Percentiles rank a stretch among this genome's conserved stretches.
These are phyloP conservation scores for Polyporus tsugae DNA, from an alignment of 1,284 basidiomycete genomes.

Conservation along the genomic window DNA sequence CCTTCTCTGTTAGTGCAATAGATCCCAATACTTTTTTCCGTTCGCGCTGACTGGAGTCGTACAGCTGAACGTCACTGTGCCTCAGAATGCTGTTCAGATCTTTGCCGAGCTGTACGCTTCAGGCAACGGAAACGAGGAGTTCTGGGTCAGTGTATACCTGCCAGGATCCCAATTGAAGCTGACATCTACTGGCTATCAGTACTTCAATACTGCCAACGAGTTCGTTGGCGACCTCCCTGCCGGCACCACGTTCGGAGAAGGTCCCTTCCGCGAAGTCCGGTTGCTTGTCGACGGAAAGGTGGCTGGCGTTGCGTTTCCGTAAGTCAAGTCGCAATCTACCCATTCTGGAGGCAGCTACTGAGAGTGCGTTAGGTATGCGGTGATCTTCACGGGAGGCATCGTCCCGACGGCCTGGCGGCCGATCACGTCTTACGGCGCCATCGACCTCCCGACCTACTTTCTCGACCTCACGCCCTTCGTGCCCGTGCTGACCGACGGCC, in stretches of 20 bases:
- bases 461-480: slow-evolving; percentile 84
- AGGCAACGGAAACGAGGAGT: slow-evolving; percentile 79
- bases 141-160: slow-evolving; percentile 61
- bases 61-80: slow-evolving; percentile 73
- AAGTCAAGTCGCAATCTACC: slow-evolving; percentile 7
- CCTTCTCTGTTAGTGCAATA: slow-evolving; percentile 62
- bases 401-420: slow-evolving; percentile 82
- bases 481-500: slow-evolving; percentile 72
- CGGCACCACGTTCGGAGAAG: slow-evolving; percentile 62
- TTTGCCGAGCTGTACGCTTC: slow-evolving; percentile 80
- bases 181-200: slow-evolving; percentile 52
- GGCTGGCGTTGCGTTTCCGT: slow-evolving; percentile 81
- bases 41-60: background rate
- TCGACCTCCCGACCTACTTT: slow-evolving; percentile 82
- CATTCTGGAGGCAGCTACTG: background rate
- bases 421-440: slow-evolving; percentile 79
- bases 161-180: background rate
- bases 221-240: slow-evolving; percentile 63
- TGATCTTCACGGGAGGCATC: slow-evolving; percentile 86
- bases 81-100: slow-evolving; percentile 70
- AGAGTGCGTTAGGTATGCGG: slow-evolving; percentile 51
- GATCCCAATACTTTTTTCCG: background rate
- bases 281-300: slow-evolving; percentile 78
- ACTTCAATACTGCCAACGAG: slow-evolving; percentile 72
- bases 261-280: slow-evolving; percentile 83